phyloP scores from a whole-genome alignment of 345 rosid species.

The Gossypium arboreum region DNA sequence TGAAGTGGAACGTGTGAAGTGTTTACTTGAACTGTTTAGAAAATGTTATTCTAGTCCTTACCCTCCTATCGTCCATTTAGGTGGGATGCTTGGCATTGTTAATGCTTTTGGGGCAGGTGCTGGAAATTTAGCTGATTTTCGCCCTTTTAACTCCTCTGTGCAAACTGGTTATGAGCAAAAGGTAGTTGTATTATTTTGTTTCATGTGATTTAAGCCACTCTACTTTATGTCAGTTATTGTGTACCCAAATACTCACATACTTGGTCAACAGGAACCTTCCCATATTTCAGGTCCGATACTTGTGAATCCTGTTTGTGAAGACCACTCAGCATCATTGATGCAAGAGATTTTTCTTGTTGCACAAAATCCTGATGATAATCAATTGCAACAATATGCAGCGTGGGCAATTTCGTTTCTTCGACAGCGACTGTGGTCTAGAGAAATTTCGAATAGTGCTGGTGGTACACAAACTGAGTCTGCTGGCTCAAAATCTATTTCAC shows the following conservation, averaged over 20 bases:
- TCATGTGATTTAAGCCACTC: neutral
- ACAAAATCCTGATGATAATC: slow-evolving; percentile 65
- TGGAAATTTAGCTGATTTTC: slow-evolving; percentile 52
- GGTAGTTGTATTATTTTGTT: slow-evolving; percentile 32
- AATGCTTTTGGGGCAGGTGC: slow-evolving; percentile 82
- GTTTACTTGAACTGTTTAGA: slow-evolving; percentile 58
- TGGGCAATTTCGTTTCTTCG: slow-evolving; percentile 85
- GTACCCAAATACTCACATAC: slow-evolving; percentile 17
- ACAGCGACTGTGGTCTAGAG: slow-evolving; percentile 56
- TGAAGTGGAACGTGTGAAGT: slow-evolving; percentile 46
- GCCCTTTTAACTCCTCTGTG: slow-evolving; percentile 36
- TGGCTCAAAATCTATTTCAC: slow-evolving; percentile 40
- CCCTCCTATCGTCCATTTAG: slow-evolving; percentile 58
- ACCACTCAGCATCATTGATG: slow-evolving; percentile 49
- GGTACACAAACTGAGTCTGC: slow-evolving; percentile 28
- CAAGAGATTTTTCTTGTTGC: slow-evolving; percentile 86
- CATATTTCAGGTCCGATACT: slow-evolving; percentile 52
- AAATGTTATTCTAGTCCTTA: slow-evolving; percentile 63
- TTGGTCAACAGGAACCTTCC: slow-evolving; percentile 56
- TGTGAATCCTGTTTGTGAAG: slow-evolving; percentile 50
- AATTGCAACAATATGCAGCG: slow-evolving; percentile 69
- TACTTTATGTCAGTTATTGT: slow-evolving; percentile 10
- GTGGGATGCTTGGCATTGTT: slow-evolving; percentile 89
- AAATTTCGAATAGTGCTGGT: slow-evolving; percentile 28
- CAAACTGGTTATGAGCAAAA: slow-evolving; percentile 38